phyloP scores from a whole-genome alignment of 305 asterid genomes.

The Ajuga reptans region DNA sequence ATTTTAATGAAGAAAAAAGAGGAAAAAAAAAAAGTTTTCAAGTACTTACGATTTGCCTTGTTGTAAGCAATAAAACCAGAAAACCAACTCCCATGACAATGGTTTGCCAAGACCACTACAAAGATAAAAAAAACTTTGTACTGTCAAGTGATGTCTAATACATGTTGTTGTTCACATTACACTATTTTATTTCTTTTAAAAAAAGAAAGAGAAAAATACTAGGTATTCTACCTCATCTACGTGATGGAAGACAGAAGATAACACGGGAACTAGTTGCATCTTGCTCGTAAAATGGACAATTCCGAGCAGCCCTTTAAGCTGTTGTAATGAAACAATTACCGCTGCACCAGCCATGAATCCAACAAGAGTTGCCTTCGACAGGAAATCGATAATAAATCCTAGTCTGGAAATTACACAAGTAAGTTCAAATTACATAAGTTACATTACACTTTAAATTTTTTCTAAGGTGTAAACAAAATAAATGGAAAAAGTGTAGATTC shows the following conservation, averaged over 20 bases:
- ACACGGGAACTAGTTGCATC: constrained; percentile 77
- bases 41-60: constrained; percentile 66
- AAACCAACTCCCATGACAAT: constrained; percentile 66
- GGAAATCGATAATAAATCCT: constrained; percentile 80
- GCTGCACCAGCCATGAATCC: constrained; percentile 97
- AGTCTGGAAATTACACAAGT: constrained; percentile 40
- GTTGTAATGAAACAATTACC: constrained; percentile 74
- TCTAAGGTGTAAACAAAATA: background rate
- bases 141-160: background rate
- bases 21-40: background rate
- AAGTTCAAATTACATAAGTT: constrained; percentile 11
- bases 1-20: background rate
- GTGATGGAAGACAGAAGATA: constrained; percentile 54
- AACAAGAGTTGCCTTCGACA: constrained; percentile 77
- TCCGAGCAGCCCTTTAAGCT: constrained; percentile 74
- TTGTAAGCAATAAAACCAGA: constrained; percentile 41
- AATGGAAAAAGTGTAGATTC: background rate
- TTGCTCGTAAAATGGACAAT: constrained; percentile 69
- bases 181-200: background rate
- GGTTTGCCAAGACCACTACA: constrained; percentile 93
- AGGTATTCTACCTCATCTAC: constrained; percentile 46
- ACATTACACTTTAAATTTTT: background rate
- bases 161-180: background rate
- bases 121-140: background rate
- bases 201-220: background rate